These are phyloP conservation scores for Penicillium verrucosum DNA, from an alignment of 2,329 filamentous ascomycete genomes.

Conservation along the genomic window DNA sequence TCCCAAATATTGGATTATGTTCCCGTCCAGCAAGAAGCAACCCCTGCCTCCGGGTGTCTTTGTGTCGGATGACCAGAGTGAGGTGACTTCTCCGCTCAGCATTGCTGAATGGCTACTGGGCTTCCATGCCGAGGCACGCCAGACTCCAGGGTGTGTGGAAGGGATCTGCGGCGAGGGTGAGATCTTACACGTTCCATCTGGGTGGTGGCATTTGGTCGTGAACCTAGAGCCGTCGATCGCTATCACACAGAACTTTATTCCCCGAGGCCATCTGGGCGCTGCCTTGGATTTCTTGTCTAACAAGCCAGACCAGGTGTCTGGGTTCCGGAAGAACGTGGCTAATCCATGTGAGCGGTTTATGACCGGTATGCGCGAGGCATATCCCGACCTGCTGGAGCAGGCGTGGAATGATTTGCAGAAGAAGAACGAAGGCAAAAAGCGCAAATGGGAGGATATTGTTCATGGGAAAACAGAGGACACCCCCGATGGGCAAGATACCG, in stretches of 20 bases:
- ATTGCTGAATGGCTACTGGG: constrained; percentile 95
- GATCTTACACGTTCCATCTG: constrained; percentile 85
- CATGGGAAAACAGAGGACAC: constrained; percentile 49
- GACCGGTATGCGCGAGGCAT: constrained; percentile 58
- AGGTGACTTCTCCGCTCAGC: constrained; percentile 88
- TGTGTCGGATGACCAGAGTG: constrained; percentile 82
- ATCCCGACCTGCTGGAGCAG: constrained; percentile 66
- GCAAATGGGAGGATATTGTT: constrained; percentile 82
- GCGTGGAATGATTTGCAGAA: constrained; percentile 64
- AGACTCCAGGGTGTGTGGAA: constrained; percentile 73
- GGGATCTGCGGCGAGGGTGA: constrained; percentile 82
- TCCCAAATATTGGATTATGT: constrained; percentile 98
- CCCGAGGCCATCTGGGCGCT: constrained; percentile 66
- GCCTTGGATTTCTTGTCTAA: constrained; percentile 78
- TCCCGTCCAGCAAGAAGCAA: constrained; percentile 64
- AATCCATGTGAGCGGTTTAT: constrained; percentile 76
- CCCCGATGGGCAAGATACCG: constrained; percentile 21
- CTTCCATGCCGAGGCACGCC: constrained; percentile 80
- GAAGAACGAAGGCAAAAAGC: constrained; percentile 63
- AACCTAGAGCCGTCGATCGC: constrained; percentile 83
- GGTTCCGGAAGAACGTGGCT: constrained; percentile 68
- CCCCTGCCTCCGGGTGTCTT: constrained; percentile 82
- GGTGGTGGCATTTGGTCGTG: constrained; percentile 96
- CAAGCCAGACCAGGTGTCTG: constrained; percentile 80
- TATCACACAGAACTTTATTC: constrained; percentile 93